Base-by-base conservation (phyloP, 1,139 yeast species). In the Zhuliangozyma blackwelliae region DNA sequence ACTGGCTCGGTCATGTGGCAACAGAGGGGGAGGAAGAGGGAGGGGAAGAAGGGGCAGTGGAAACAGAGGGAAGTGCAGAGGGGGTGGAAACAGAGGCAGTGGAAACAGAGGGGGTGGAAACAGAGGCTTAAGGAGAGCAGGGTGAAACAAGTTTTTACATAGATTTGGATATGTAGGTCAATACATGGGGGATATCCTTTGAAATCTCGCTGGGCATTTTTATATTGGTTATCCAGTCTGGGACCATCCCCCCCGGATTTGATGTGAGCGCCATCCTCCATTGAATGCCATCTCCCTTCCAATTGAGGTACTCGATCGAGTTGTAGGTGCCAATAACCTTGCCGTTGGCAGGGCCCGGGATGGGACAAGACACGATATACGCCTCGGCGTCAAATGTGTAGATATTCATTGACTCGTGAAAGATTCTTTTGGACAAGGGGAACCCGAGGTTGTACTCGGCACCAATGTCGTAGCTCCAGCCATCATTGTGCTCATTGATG, bases 191-290 rank as follows among this genome's bases (percentile, higher is more conserved):
- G 1, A 83, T 88, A 50, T 83, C 94, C 37, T 75, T 72, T 1
- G 82, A 77, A 27, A 83, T 75, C 10, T 79, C 81, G 13, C 68
- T 65, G 2, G 79, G 72, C 37, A 82, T 70, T 32, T 76, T 63
- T 38, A 69, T 53, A 43, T 76, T 74, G 40, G 81, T 82, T 19
- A 83, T 39, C 77, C 82, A 81, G 31, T 71, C 61, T 1, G 92
- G 92, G 3, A 83, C 68, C 39, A 55, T 61, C 0, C 94, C 94
- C 21, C 82, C 78, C 1, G 89, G 82, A 40, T 75, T 79, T 38
- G 86, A 76, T 33, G 77, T 64, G 10, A 79, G 75, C 12, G 78
- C 75, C 87, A 82, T 79, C 7, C 61, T 51, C 94, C 94, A 83
- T 29, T 65, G 64, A 13, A 79, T 64, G 10, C 57, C 48, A 29